A percentile compares a stretch with the other conserved stretches of the same genome.
Evolutionary conservation across 2,329 filamentous ascomycete genomes (phyloP).

Genomic region (Clonostachys chloroleuca): DNA sequence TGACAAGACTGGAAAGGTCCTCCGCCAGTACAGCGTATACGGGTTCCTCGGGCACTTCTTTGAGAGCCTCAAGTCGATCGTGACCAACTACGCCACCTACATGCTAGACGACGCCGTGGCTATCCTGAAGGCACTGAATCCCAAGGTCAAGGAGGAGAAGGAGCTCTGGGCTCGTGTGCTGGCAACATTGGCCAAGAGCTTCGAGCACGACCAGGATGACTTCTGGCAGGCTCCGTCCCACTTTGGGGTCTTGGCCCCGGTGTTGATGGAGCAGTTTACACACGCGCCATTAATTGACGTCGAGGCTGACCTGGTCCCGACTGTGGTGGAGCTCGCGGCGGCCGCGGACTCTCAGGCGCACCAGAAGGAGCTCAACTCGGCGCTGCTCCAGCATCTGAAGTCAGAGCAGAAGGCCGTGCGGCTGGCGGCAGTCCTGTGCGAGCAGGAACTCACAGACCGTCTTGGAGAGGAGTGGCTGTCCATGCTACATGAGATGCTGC

Average conservation of each 20-base stretch:
- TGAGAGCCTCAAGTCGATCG: conserved; percentile 82
- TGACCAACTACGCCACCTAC: conserved; percentile 87
- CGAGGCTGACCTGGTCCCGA: conserved; percentile 58
- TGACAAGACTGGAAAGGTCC: conserved; percentile 50
- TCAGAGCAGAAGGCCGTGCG: conserved; percentile 68
- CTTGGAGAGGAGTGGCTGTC: conserved; percentile 92
- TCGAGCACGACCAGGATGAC: conserved; percentile 87
- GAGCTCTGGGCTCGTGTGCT: conserved; percentile 68
- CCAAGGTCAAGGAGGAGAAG: conserved; percentile 43
- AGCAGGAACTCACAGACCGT: conserved; percentile 73
- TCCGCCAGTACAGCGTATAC: conserved; percentile 74
- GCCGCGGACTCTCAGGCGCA: conserved; percentile 84
- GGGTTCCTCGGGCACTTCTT: conserved; percentile 79
- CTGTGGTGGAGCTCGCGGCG: conserved; percentile 67
- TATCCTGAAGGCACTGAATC: conserved; percentile 46
- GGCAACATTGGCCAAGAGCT: conserved; percentile 67
- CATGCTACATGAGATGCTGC: conserved; percentile 90
- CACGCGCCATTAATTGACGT: conserved; percentile 39
- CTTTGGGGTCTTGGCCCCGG: conserved; percentile 67
- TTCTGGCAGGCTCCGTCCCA: conserved; percentile 94
- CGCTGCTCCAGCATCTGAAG: conserved; percentile 74
- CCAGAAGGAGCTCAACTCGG: conserved; percentile 81
- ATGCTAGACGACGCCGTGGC: conserved; percentile 71
- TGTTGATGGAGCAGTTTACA: conserved; percentile 64
- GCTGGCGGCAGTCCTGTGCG: conserved; percentile 75